A percentile compares a stretch with the other conserved stretches of the same genome.
These are phyloP conservation scores for Solidago caesia DNA, from an alignment of 129 eudicot genomes.

Conservation along the genomic window DNA sequence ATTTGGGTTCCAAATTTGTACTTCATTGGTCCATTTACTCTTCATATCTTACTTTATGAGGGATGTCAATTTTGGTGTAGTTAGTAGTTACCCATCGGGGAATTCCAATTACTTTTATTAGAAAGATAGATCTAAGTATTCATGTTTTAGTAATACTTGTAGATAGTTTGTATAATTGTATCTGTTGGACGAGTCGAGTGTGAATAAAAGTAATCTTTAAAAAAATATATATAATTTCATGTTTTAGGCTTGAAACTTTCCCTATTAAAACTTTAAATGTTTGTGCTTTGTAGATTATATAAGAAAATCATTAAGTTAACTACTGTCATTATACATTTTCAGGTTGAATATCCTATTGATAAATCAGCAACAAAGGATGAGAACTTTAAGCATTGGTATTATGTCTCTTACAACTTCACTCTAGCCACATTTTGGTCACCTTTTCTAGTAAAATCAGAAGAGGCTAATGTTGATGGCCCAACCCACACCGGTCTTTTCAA, in stretches of 20 bases:
- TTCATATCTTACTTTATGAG: neutral
- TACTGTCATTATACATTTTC: constrained; percentile 12
- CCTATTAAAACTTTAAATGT: neutral
- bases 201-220: too few relatives aligned
- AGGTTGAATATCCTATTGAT: constrained; percentile 77
- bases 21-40: neutral
- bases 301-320: too few relatives aligned
- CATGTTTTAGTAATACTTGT: too few relatives aligned
- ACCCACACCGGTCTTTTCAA: constrained; percentile 66
- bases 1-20: neutral
- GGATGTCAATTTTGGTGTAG: neutral
- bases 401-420: constrained; percentile 64
- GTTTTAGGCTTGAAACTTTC: neutral
- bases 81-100: neutral
- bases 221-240: too few relatives aligned
- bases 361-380: constrained; percentile 53
- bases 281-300: neutral
- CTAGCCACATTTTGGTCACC: constrained; percentile 59
- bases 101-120: neutral
- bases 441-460: constrained; percentile 53
- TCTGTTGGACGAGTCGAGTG: too few relatives aligned
- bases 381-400: constrained; percentile 63
- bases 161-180: too few relatives aligned
- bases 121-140: neutral
- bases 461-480: constrained; percentile 57